Conservation (phyloP, 164 flowering plant species). For the Stephania cephalantha region DNA sequence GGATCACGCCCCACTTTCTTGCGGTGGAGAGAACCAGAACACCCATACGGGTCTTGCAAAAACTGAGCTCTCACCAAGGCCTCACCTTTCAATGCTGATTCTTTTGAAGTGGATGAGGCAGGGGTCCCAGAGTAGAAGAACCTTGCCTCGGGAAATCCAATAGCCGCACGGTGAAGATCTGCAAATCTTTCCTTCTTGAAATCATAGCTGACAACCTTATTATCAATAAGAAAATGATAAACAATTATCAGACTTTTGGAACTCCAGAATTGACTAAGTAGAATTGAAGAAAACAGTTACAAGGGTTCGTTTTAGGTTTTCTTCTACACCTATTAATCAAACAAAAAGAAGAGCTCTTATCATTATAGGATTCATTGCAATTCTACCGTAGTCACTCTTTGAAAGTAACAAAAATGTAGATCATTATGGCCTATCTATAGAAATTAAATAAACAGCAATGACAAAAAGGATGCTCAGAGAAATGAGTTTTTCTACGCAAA, state of each 20-base stretch:
- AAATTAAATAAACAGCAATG: neutral
- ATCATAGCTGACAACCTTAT: constrained; percentile 87
- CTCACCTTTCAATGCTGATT: constrained; percentile 77
- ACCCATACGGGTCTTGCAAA: constrained; percentile 81
- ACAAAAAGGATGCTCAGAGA: neutral
- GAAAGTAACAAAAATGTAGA: neutral
- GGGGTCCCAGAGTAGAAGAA: constrained; percentile 83
- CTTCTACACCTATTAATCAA: neutral
- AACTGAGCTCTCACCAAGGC: constrained; percentile 76
- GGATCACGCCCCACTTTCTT: constrained; percentile 85
- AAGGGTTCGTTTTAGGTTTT: no score
- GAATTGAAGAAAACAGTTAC: neutral
- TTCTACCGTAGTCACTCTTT: neutral
- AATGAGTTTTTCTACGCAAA: neutral
- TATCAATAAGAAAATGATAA: neutral
- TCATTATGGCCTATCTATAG: neutral
- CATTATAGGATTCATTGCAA: neutral
- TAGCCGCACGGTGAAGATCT: constrained; percentile 77
- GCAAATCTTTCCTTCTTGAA: constrained; percentile 89
- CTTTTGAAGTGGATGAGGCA: constrained; percentile 50
- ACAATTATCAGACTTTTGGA: neutral
- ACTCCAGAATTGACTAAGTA: neutral
- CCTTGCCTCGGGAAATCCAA: constrained; percentile 69
- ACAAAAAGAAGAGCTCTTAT: neutral
- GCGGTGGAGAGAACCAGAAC: constrained; percentile 56